phyloP scores from a whole-genome alignment of 805 yeast species.

The Starmerella powellii region DNA sequence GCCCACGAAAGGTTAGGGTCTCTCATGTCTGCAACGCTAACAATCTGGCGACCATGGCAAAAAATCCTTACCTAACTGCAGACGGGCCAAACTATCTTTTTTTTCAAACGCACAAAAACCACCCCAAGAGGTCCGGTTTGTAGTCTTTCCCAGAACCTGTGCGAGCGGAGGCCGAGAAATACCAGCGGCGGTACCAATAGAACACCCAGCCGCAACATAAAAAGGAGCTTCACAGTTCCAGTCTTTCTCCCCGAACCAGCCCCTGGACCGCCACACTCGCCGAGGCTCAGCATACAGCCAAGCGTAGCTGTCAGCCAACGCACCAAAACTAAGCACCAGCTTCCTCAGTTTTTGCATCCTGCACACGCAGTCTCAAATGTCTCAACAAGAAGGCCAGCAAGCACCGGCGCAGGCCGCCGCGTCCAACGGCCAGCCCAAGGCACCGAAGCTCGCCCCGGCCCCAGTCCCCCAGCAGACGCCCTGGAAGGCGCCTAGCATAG shows the following conservation, averaged over 20 bases:
- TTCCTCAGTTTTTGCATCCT: no score
- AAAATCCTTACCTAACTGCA: conserved; percentile 3
- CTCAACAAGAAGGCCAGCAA: conserved; percentile 1
- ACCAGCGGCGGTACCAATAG: no score
- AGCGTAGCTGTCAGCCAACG: no score
- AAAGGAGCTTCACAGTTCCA: no score
- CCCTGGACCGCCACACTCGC: no score
- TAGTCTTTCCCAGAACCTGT: no score
- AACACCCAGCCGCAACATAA: no score
- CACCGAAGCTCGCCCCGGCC: conserved; percentile 43
- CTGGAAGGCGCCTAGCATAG: conserved; percentile 37
- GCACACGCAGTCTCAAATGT: neutral
- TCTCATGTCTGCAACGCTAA: neutral
- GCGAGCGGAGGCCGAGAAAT: no score
- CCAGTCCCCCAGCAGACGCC: conserved; percentile 51
- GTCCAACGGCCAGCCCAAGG: conserved; percentile 1
- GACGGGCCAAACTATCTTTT: neutral
- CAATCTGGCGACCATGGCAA: neutral
- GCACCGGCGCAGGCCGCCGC: conserved; percentile 7
- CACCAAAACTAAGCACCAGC: no score
- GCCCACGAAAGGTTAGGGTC: neutral
- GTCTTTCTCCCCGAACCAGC: no score
- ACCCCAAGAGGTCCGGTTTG: neutral
- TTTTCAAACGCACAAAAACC: neutral
- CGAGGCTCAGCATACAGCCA: no score